Evolutionary conservation across 345 rosid species (phyloP), one percentile per base, ranked within the genome.

Genomic region (Hevea brasiliensis): DNA sequence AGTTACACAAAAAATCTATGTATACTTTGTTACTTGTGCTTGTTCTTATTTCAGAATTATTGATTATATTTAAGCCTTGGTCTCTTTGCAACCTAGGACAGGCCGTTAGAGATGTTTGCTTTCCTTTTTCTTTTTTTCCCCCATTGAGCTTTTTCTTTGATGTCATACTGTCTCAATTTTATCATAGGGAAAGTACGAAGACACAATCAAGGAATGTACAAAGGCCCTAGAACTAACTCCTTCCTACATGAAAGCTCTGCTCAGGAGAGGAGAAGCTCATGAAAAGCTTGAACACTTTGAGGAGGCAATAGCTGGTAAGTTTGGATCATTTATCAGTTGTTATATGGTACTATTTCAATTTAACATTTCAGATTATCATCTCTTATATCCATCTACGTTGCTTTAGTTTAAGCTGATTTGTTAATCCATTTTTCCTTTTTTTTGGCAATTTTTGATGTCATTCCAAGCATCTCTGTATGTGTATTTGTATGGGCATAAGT

Each of bases 241-340:
- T 72, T 79, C 82, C 13, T 96, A 93, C 76, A 45, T 79, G 75
- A 93, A 96, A 85, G 96, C 92, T 62, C 74, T 90, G 72, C 66
- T 81, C 65, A 87, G 97, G 82, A 88, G 99, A 81, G 89, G 83
- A 57, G 99, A 96, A 79, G 96, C 96, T 35, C 87, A 86, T 64
- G 99, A 96, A 82, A 96, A 90, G 87, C 97, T 88, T 61, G 89
- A 91, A 71, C 82, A 91, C 71, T 93, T 80, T 67, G 99, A 96
- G 80, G 98, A 93, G 72, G 98, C 99, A 72, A 72, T 90, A 66
- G 80, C 85, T 50, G 98, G 99, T 93, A 72, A 73, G 87, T 50
- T 63, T 57, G 60, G 65, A 45, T 56, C 60, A 59, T 48, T 40
- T 17, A 58, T 53, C 47, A 11, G 29, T 45, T 2, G 42, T 23